These are phyloP conservation scores for Annulohypoxylon truncatum DNA, from an alignment of 2,329 filamentous ascomycete genomes.

Conservation along the genomic window DNA sequence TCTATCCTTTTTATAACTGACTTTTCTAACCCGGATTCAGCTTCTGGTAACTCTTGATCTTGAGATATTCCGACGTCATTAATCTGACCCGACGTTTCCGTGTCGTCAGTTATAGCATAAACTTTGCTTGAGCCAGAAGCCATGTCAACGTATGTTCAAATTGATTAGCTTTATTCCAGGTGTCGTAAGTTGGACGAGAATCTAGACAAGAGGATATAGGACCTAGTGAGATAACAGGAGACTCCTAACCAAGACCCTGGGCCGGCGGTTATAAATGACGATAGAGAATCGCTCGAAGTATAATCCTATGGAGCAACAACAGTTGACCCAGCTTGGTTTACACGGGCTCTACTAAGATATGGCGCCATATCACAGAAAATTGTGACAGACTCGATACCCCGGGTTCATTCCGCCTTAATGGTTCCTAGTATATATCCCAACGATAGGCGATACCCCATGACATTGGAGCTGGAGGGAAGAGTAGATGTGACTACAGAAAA, in stretches of 20 bases:
- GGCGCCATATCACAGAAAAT: constrained; percentile 12
- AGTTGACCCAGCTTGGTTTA: not conserved
- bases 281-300: not conserved
- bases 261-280: not conserved
- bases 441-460: not conserved
- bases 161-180: not conserved
- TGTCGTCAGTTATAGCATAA: constrained; percentile 28
- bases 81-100: not conserved
- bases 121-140: constrained; percentile 4
- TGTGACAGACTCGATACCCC: not conserved
- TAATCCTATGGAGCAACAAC: not conserved
- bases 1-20: constrained; percentile 52
- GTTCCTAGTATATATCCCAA: not conserved
- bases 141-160: constrained; percentile 10
- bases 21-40: constrained; percentile 45
- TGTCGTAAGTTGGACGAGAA: not conserved
- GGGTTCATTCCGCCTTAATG: not conserved
- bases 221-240: not conserved
- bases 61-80: not conserved
- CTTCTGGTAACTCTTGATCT: constrained; percentile 2
- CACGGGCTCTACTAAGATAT: not conserved
- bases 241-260: not conserved
- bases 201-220: not conserved
- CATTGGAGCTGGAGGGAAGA: not conserved
- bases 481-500: not conserved